Base-by-base conservation (phyloP, 148 eudicot species). In the Camellia japonica region DNA sequence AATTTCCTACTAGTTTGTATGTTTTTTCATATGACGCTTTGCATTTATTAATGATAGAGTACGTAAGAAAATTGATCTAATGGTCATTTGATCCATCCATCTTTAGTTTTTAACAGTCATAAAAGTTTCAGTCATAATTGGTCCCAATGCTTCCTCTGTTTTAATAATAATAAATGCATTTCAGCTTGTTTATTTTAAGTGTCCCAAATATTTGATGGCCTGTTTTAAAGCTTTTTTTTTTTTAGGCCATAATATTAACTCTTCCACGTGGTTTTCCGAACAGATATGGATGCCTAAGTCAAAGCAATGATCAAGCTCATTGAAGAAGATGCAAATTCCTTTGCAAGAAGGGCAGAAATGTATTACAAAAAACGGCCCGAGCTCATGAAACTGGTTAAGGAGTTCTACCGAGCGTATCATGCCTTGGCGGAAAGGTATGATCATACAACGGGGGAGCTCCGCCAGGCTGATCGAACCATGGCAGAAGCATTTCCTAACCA, bases 301-400 rank as follows among this genome's bases (percentile, higher is more conserved):
- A 96, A 96, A 85, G 77, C 93, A 64, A 96, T 96, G 99, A 93
- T 96, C 81, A 96, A 93, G 86, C 95, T 96, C 79, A 93, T 96
- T 71, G 97, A 93, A 83, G 99, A 96, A 89, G 99, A 96, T 86
- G 98, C 99, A 42, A 98, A 96, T 86, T 96, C 99, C 80, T 96
- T 96, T 89, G 99, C 99, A 66, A 89, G 98, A 85, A 89, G 98
- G 81, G 99, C 99, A 16, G 99, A 96, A 80, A 96, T 96, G 99
- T 96, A 96, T 86, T 96, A 96, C 68, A 91, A 92, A 84, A 96
- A 96, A 79, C 83, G 99, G n/a, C 98, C 99, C 0, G 98, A 96
- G 82, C 91, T 96, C 77, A 93, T 96, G 95, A 93, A 92, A 83
- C 79, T 96, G 74, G 99, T 96, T n/a, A 98, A 96, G 78, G 99